Evolutionary conservation across 2,329 filamentous ascomycete species (phyloP), one percentile per base, ranked within the genome.

Genomic region (Ophiostoma pallidulum): DNA sequence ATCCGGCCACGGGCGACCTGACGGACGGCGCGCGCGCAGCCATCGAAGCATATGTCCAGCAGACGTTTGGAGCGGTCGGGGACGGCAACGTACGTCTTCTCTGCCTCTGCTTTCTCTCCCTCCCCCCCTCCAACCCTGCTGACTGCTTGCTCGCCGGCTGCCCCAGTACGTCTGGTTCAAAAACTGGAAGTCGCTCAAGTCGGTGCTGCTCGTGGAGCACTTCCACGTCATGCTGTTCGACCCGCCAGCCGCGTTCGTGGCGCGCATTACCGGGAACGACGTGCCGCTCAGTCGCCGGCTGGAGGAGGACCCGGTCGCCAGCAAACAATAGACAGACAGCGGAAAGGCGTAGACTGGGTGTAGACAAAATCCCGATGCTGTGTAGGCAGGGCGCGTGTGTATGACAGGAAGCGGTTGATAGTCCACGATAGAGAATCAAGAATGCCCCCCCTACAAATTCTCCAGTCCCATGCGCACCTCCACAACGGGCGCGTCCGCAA

Each of bases 211-310:
- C 1, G 78, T 97, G 10, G 90, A 96, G 70, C 91, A 97, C 63
- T 92, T 97, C 60, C 91, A 97, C 64, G 83, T 96, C 59, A 89
- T 96, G 88, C 70, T 96, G 46, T 85, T 82, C 62, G 73, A 86
- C 56, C 82, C 89, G 1, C 81, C 91, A 57, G 69, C 72, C 33
- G 72, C 69, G 4, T 87, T 94, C 55, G 65, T 95, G 39, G 67
- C 69, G 44, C 68, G 78, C 47, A 73, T 95, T 52, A 95, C 88
- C 6, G 69, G 78, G 32, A 83, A 81, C 12, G 88, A 94, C 66
- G 70, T 84, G 38, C 80, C 86, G 2, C 70, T 85, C 59, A 73
- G 72, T 53, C 67, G 70, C 50, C 74, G 70, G 12, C 14, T 50
- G 39, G 45, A 31, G 26, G 19, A 16, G 28, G 28, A 36, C n/a